Percentiles rank a stretch among this genome's conserved stretches.
These are phyloP conservation scores for Vitis hybrid DNA, from an alignment of 177 flowering plant genomes.

Conservation along the genomic window DNA sequence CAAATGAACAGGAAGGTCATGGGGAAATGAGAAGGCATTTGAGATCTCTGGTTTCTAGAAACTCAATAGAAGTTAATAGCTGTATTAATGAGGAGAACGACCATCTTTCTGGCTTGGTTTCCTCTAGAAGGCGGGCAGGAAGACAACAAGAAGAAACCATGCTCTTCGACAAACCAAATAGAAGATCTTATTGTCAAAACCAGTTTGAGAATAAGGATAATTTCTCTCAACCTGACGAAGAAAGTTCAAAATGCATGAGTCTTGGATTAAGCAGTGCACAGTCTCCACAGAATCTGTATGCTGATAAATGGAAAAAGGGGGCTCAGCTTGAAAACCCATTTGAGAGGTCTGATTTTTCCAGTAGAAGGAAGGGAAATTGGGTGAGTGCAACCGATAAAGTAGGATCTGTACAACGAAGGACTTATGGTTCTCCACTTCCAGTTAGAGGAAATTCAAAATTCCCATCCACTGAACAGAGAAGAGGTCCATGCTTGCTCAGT, in stretches of 20 bases:
- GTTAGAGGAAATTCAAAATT: conserved; percentile 10
- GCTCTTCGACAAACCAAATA: conserved; percentile 7
- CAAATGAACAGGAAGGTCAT: conserved; percentile 6
- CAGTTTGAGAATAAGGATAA: conserved; percentile 4
- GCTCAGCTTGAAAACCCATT: conserved; percentile 8
- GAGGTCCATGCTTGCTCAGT: conserved; percentile 15
- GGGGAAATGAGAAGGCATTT: conserved; percentile 11
- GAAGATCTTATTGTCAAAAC: not conserved
- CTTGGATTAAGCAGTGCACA: not conserved
- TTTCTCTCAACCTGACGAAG: not conserved
- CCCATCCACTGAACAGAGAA: conserved; percentile 36
- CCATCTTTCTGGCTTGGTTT: not conserved
- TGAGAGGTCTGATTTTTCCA: conserved; percentile 6
- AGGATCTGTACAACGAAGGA: conserved; percentile 5
- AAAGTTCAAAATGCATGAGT: not conserved
- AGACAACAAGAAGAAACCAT: conserved; percentile 1
- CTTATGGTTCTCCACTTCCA: conserved; percentile 23
- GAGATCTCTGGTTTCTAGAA: conserved; percentile 11
- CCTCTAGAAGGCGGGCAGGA: conserved; percentile 8
- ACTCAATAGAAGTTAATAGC: conserved; percentile 4
- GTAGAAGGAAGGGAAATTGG: conserved; percentile 8
- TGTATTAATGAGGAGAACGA: conserved; percentile 8
- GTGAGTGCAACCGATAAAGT: conserved; percentile 5
- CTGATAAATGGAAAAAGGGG: conserved; percentile 20
- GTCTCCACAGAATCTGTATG: conserved; percentile 9